Percentiles rank a stretch among this genome's conserved stretches.
Conservation (phyloP, 2,329 filamentous ascomycete genomes). For the Colletotrichum echinochloae region DNA sequence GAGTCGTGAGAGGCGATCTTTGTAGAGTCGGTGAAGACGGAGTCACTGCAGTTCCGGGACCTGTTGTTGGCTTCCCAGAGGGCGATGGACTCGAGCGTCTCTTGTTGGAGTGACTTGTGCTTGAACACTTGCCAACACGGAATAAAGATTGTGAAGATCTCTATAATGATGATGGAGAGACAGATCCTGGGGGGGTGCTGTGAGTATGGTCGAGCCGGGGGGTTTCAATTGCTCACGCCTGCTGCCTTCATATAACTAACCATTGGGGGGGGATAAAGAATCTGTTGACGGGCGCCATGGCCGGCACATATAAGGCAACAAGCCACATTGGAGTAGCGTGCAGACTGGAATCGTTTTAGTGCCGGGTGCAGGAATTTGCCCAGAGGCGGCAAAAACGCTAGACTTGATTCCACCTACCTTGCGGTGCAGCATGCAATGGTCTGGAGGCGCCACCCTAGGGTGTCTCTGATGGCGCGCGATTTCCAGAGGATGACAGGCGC, state of each 20-base stretch:
- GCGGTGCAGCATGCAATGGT: conserved; percentile 66
- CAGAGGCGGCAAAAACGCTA: conserved; percentile 20
- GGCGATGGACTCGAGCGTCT: conserved; percentile 62
- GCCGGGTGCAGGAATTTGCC: not conserved
- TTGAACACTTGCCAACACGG: conserved; percentile 69
- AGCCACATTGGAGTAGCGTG: conserved; percentile 77
- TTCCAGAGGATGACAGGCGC: conserved; percentile 72
- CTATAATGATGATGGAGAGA: conserved; percentile 71
- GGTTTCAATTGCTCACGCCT: not conserved
- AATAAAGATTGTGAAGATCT: conserved; percentile 73
- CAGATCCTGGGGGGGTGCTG: conserved; percentile 61
- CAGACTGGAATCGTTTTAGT: conserved; percentile 58
- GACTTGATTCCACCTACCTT: conserved; percentile 50
- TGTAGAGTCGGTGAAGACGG: conserved; percentile 48
- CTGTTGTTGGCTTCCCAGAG: conserved; percentile 56
- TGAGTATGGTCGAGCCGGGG: not conserved
- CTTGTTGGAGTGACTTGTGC: conserved; percentile 58
- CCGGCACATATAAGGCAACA: conserved; percentile 65
- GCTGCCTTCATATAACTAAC: conserved; percentile 55
- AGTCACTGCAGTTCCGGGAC: conserved; percentile 26
- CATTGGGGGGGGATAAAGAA: conserved; percentile 72
- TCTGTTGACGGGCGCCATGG: conserved; percentile 63
- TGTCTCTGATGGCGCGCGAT: conserved; percentile 71
- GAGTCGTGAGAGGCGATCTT: conserved; percentile 15
- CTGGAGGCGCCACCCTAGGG: conserved; percentile 74